Conservation (phyloP, 176 grass and related monocot genomes). For the Canna indica region DNA sequence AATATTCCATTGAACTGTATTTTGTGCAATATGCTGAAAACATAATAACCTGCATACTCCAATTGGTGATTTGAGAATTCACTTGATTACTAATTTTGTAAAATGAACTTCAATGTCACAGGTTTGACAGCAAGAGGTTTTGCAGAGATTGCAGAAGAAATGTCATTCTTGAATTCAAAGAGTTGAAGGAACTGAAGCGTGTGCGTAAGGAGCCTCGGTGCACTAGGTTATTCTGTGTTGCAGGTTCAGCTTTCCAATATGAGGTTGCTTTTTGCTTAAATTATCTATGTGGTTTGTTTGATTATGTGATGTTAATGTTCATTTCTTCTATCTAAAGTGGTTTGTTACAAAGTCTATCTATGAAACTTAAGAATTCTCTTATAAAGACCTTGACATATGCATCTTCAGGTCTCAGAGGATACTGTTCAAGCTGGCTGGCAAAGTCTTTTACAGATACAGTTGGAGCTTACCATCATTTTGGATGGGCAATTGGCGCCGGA, state of each 20-base stretch:
- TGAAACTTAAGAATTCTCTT: neutral
- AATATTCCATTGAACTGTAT: too few relatives aligned
- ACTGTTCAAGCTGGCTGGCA: constrained; percentile 55
- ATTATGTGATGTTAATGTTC: neutral
- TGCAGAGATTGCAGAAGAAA: constrained; percentile 95
- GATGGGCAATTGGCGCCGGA: constrained; percentile 75
- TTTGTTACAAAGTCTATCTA: neutral
- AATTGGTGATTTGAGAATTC: neutral
- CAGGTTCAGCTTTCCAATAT: constrained; percentile 80
- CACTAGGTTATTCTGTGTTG: constrained; percentile 82
- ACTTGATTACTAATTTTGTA: constrained; percentile 3
- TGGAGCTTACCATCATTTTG: constrained; percentile 81
- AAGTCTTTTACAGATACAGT: constrained; percentile 44
- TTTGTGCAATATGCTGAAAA: neutral
- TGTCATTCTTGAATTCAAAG: constrained; percentile 93
- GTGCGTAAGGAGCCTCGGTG: constrained; percentile 59
- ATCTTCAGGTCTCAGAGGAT: constrained; percentile 77
- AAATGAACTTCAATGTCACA: constrained; percentile 27
- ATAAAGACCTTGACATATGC: constrained; percentile 24
- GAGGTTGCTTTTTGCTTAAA: constrained; percentile 40
- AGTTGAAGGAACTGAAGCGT: constrained; percentile 89
- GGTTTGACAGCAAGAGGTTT: constrained; percentile 97
- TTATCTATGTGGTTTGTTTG: neutral
- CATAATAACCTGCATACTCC: neutral
- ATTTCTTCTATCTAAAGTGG: neutral